Evolutionary conservation across 129 eudicot genomes (phyloP).

Genomic region (Oenanthe sinensis): DNA sequence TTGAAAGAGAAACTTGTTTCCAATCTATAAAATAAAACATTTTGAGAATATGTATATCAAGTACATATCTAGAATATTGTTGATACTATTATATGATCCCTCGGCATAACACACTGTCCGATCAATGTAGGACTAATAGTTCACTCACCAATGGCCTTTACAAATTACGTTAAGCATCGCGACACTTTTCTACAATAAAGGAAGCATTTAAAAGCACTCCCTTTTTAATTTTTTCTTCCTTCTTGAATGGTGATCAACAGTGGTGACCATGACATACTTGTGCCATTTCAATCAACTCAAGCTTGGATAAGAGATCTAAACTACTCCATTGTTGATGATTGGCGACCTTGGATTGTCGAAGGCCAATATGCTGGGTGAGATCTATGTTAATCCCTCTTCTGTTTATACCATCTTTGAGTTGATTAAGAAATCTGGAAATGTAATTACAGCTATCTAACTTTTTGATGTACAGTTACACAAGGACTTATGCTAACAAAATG

Average conservation of each 20-base stretch:
- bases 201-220: not conserved
- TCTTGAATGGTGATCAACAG: constrained; percentile 13
- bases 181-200: not conserved
- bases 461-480: constrained; percentile 26
- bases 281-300: constrained; percentile 42
- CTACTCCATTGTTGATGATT: constrained; percentile 38
- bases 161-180: not conserved
- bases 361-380: constrained; percentile 62
- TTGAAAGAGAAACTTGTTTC: not conserved
- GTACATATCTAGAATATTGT: not conserved
- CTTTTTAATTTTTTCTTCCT: not conserved
- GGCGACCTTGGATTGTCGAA: constrained; percentile 54
- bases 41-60: not conserved
- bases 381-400: not conserved
- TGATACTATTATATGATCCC: not conserved
- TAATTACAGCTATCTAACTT: not conserved
- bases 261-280: constrained; percentile 56
- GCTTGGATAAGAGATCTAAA: constrained; percentile 56
- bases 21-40: not conserved
- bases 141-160: not conserved
- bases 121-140: not conserved
- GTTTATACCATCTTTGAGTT: not conserved
- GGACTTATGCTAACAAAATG: constrained; percentile 48
- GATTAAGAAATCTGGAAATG: not conserved
- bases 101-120: not conserved